A percentile compares a stretch with the other conserved stretches of the same genome.
phyloP scores from a whole-genome alignment of 352 stramenopile species.

The Phytophthora boehmeriae region DNA sequence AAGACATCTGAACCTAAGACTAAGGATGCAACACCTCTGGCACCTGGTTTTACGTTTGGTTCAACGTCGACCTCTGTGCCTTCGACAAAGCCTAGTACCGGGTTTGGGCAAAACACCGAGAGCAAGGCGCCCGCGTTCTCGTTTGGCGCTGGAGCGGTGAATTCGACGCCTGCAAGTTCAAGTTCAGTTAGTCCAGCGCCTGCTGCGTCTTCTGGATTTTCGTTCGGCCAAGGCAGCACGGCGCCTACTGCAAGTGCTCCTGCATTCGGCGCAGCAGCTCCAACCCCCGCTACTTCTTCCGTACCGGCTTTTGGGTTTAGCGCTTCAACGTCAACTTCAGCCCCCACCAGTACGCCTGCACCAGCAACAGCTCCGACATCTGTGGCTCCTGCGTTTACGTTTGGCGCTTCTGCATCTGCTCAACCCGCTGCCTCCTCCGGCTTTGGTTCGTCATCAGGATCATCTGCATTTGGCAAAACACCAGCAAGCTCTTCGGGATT shows the following conservation, averaged over 20 bases:
- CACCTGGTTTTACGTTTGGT: conserved; percentile 52
- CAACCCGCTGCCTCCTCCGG: conserved; percentile 25
- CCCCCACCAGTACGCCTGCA: conserved; percentile 12
- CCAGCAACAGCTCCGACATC: conserved; percentile 13
- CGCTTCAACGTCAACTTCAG: conserved; percentile 7
- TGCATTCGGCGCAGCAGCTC: conserved; percentile 31
- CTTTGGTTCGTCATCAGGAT: conserved; percentile 34
- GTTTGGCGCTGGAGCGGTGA: conserved; percentile 23
- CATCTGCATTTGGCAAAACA: conserved; percentile 35
- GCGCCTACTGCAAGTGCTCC: conserved; percentile 19
- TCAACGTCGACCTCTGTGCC: conserved; percentile 26
- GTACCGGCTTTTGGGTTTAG: conserved; percentile 25
- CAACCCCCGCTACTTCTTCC: conserved; percentile 15
- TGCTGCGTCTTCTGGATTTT: conserved; percentile 25
- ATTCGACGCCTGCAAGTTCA: conserved; percentile 18
- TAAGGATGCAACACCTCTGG: conserved; percentile 19
- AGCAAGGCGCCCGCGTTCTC: conserved; percentile 29
- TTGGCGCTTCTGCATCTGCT: conserved; percentile 33
- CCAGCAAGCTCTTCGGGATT: conserved; percentile 44
- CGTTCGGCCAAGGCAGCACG: conserved; percentile 28
- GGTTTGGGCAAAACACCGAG: conserved; percentile 31
- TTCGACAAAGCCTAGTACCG: conserved; percentile 27
- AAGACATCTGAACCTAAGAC: conserved; percentile 26
- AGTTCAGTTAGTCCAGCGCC: conserved; percentile 14
- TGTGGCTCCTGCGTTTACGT: conserved; percentile 42